These are phyloP conservation scores for Silene noctiflora DNA, from an alignment of 179 eudicot species.

Conservation along the genomic window DNA sequence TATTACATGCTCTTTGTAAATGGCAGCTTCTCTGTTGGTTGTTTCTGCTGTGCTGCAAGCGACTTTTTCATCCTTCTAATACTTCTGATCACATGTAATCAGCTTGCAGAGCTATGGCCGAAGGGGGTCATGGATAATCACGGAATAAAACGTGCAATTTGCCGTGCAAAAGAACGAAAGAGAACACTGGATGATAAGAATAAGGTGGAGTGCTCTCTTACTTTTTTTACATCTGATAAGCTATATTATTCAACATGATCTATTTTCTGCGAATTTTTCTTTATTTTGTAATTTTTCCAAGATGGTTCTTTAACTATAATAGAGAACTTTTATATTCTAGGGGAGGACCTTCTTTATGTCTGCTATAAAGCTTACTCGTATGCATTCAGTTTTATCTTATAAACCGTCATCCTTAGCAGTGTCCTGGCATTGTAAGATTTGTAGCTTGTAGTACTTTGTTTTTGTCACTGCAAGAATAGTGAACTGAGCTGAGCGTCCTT, in stretches of 20 bases:
- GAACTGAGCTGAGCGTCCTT: too few species aligned
- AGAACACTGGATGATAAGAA: conserved; percentile 39
- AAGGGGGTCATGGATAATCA: conserved; percentile 82
- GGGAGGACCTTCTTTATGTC: too few species aligned
- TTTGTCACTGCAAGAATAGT: too few species aligned
- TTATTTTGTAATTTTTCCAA: neutral
- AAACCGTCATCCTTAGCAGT: too few species aligned
- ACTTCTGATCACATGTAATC: conserved; percentile 22
- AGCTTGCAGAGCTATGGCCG: conserved; percentile 93
- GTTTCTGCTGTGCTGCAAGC: neutral
- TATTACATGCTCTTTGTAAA: neutral
- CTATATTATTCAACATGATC: neutral
- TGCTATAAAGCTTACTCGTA: too few species aligned
- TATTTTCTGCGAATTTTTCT: conserved; percentile 6
- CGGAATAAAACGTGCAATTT: conserved; percentile 90
- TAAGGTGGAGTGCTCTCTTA: conserved; percentile 49
- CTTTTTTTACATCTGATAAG: conserved; percentile 16
- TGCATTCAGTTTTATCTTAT: too few species aligned
- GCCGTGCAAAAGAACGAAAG: conserved; percentile 79
- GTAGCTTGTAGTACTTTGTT: too few species aligned
- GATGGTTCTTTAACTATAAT: neutral
- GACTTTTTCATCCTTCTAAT: conserved; percentile 8
- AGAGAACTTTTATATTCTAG: neutral
- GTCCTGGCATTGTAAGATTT: too few species aligned
- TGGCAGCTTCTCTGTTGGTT: neutral